Conservation (phyloP, 306 rosid species). For the Vigna mungo region DNA sequence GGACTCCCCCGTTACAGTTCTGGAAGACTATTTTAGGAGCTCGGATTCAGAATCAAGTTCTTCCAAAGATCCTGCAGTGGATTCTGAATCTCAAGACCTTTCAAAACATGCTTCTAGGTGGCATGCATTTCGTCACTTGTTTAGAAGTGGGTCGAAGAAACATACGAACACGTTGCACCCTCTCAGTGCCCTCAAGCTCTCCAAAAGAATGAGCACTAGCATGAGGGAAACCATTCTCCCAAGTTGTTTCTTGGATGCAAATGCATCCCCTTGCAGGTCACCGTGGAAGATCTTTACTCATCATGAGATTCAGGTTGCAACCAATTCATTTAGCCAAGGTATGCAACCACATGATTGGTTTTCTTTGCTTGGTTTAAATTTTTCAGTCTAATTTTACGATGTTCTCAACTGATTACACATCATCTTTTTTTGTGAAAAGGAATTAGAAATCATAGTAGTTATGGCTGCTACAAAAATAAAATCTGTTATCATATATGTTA, state of each 20-base stretch:
- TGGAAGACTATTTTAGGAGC: constrained; percentile 87
- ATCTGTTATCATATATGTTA: not conserved
- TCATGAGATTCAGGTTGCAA: constrained; percentile 73
- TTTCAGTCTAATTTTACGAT: not conserved
- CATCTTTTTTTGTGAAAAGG: too few species aligned
- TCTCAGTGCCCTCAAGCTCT: constrained; percentile 56
- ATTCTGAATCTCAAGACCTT: constrained; percentile 46
- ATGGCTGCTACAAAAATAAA: too few species aligned
- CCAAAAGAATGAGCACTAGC: constrained; percentile 74
- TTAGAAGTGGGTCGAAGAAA: constrained; percentile 67
- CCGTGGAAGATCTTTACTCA: constrained; percentile 83
- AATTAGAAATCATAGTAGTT: not conserved
- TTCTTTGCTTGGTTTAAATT: not conserved
- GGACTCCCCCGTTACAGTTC: constrained; percentile 79
- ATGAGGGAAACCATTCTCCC: constrained; percentile 65
- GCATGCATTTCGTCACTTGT: constrained; percentile 58
- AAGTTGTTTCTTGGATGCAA: constrained; percentile 52
- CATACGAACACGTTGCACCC: constrained; percentile 60
- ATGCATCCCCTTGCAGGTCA: constrained; percentile 57
- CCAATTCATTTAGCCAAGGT: constrained; percentile 82
- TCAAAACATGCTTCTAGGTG: constrained; percentile 60
- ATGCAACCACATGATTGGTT: not conserved
- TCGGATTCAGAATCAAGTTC: constrained; percentile 82
- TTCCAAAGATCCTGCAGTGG: constrained; percentile 57
- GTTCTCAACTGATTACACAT: not conserved